phyloP scores from a whole-genome alignment of 768 basidiomycete genomes.

The Galerina sulciceps region DNA sequence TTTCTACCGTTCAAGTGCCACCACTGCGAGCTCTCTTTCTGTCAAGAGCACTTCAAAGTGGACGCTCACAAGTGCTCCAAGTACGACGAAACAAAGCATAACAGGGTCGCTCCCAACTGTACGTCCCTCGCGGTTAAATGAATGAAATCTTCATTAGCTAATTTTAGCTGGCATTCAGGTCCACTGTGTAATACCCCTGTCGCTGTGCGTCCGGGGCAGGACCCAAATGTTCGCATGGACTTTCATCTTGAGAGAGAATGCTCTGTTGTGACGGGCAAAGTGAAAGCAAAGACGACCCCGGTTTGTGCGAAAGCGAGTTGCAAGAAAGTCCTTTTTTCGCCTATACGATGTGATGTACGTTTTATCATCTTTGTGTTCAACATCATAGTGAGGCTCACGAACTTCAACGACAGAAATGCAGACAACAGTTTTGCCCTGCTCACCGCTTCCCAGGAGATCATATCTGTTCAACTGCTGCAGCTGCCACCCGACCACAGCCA shows the following conservation, averaged over 20 bases:
- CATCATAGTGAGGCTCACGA: neutral
- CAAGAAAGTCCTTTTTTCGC: constrained; percentile 74
- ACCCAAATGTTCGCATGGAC: constrained; percentile 85
- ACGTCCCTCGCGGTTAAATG: constrained; percentile 24
- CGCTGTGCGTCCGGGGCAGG: constrained; percentile 74
- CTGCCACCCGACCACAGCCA: constrained; percentile 17
- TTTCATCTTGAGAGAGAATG: constrained; percentile 70
- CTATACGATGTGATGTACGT: constrained; percentile 77
- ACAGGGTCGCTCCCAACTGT: constrained; percentile 82
- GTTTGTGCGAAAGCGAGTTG: constrained; percentile 66
- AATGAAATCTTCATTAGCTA: neutral
- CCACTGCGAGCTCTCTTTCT: constrained; percentile 73
- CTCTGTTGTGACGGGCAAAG: constrained; percentile 68
- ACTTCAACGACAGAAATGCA: constrained; percentile 57
- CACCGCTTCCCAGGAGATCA: constrained; percentile 85
- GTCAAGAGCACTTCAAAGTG: constrained; percentile 80
- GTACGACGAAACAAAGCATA: constrained; percentile 71
- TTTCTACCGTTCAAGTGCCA: constrained; percentile 89
- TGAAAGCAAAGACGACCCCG: constrained; percentile 56
- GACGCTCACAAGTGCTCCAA: constrained; percentile 67
- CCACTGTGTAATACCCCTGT: constrained; percentile 80
- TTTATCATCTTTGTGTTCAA: neutral
- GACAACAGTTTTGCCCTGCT: constrained; percentile 70
- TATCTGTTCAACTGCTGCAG: constrained; percentile 41
- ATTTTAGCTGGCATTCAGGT: constrained; percentile 40